These are phyloP conservation scores for Fraxinus quadrangulata DNA, from an alignment of 257 asterid species.

Conservation along the genomic window DNA sequence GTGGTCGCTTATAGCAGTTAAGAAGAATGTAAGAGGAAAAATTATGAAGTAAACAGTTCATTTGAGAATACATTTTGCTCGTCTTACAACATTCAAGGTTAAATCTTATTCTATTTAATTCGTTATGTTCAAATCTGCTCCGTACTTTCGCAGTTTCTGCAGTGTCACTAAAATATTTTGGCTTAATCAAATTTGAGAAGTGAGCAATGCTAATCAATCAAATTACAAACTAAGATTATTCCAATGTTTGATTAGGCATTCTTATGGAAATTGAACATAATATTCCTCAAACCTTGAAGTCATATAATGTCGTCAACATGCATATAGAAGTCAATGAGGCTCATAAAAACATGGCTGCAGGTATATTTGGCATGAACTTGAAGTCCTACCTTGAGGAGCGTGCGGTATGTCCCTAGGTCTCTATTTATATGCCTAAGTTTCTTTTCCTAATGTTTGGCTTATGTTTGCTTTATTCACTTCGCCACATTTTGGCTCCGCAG, in stretches of 20 bases:
- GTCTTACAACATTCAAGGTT: background rate
- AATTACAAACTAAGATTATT: background rate
- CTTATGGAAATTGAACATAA: background rate
- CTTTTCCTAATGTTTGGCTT: background rate
- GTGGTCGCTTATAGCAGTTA: background rate
- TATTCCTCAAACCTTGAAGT: background rate
- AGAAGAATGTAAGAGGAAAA: background rate
- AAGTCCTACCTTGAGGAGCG: slow-evolving; percentile 94
- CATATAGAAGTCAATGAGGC: background rate
- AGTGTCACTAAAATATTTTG: background rate
- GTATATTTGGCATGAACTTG: slow-evolving; percentile 99
- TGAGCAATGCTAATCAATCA: background rate
- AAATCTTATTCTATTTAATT: background rate
- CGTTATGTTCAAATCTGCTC: background rate
- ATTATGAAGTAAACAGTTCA: background rate
- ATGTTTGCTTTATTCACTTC: slow-evolving; percentile 10
- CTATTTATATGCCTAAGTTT: background rate
- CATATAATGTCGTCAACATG: background rate
- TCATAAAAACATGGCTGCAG: slow-evolving; percentile 42
- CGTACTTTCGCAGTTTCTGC: background rate
- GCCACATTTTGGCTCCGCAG: slow-evolving; percentile 45
- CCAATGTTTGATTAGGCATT: background rate
- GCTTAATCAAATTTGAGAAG: background rate
- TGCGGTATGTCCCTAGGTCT: slow-evolving; percentile 47
- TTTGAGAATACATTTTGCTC: no score